phyloP scores from a whole-genome alignment of 306 rosid genomes.

The Psophocarpus tetragonolobus region DNA sequence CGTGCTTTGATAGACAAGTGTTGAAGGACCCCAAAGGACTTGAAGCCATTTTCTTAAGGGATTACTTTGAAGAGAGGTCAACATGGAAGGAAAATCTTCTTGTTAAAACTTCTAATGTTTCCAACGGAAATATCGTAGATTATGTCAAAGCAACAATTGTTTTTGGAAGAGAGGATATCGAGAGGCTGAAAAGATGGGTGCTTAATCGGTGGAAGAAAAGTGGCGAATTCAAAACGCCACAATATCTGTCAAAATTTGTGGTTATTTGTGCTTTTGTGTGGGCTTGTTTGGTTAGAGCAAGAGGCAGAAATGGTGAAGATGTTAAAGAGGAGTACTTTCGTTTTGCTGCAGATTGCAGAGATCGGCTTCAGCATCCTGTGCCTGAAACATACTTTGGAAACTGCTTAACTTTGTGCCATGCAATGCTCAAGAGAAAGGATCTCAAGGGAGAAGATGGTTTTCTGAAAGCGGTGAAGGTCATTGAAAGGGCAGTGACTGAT shows the following conservation, averaged over 20 bases:
- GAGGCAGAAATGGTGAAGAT: not conserved
- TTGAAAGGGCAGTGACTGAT: constrained; percentile 7
- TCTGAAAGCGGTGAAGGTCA: constrained; percentile 34
- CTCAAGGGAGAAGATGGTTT: constrained; percentile 37
- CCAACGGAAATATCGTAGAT: not conserved
- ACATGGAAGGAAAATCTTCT: constrained; percentile 34
- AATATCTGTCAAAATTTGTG: constrained; percentile 35
- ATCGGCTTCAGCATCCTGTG: constrained; percentile 21
- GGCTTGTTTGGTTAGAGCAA: constrained; percentile 33
- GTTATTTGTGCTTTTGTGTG: constrained; percentile 44
- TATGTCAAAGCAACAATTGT: constrained; percentile 35
- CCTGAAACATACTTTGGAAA: constrained; percentile 44
- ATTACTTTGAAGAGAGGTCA: constrained; percentile 34
- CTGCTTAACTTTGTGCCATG: constrained; percentile 33
- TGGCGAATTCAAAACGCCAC: not conserved
- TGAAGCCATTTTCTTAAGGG: constrained; percentile 37
- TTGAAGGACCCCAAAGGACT: constrained; percentile 36
- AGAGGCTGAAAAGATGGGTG: constrained; percentile 17
- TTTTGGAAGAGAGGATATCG: constrained; percentile 29
- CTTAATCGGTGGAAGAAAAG: constrained; percentile 17
- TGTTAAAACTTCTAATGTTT: not conserved
- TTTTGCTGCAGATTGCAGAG: constrained; percentile 48
- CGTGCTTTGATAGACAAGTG: constrained; percentile 35
- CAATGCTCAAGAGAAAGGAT: constrained; percentile 34
- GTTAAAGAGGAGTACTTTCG: constrained; percentile 30